Base-by-base conservation (phyloP, 768 basidiomycete genomes). In the Podaxis carcinomalis region DNA sequence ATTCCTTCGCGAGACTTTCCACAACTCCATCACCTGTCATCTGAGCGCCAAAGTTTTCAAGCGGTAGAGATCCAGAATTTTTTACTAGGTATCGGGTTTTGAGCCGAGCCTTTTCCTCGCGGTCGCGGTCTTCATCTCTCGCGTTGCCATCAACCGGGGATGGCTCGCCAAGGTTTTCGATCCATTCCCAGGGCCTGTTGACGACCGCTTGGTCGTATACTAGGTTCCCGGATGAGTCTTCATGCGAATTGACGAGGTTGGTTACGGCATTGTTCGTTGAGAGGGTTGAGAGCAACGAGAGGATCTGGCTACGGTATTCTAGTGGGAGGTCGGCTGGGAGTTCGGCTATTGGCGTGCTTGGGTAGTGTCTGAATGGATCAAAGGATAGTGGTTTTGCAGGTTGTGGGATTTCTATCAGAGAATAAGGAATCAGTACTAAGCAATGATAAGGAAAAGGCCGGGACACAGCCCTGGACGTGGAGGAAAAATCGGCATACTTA, bases 181-280 rank as follows among this genome's bases (percentile, higher is more conserved):
- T 83, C 90, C 91, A 93, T 70, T 93, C 91, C 91, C 91, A 93
- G 3, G 92, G 89, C 35, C 85, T 82, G 71, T 92, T 90, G 59
- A 83, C 76, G 16, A 92, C 87, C 1, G 82, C 78, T 3, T 73
- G 68, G 19, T 81, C 79, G 62, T 77, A 75, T 2, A 84, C 68
- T 4, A 83, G 62, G 16, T 79, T 76, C 0, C 88, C 88, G 11
- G 73, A 74, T 1, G 73, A 54, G 63, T 91, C 88, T 27, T 79
- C 80, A 62, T 85, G 79, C 2, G 83, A 81, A 51, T 81, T 81
- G 2, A 82, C 79, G 35, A 93, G 81, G 62, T 87, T 78, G 7
- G 79, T 70, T 3, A 89, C 84, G 21, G 80, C 70, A 13, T 74
- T 73, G 53, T 80, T 79, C 6, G 80, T 70, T n/a, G 82, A 78